phyloP scores from a whole-genome alignment of 1,139 yeast genomes.

The Blastobotrys ciferrii region DNA sequence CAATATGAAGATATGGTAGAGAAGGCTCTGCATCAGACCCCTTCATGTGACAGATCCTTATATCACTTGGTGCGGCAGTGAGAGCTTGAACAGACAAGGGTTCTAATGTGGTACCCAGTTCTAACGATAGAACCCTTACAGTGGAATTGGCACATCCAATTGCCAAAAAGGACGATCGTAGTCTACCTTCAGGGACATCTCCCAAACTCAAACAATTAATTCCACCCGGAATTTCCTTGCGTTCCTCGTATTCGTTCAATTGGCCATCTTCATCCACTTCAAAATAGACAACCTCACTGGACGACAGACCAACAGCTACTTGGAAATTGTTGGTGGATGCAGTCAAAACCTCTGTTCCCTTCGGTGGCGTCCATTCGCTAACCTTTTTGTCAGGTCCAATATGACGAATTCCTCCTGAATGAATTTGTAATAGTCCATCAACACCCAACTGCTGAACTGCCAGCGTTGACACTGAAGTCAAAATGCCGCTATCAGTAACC shows the following conservation, averaged over 20 bases:
- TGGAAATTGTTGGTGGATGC: slow-evolving; percentile 69
- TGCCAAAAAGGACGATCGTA: slow-evolving; percentile 57
- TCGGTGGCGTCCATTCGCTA: slow-evolving; percentile 83
- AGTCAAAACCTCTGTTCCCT: slow-evolving; percentile 50
- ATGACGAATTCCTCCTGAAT: slow-evolving; percentile 70
- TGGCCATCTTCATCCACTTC: slow-evolving; percentile 68
- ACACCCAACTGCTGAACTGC: slow-evolving; percentile 69
- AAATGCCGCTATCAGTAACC: slow-evolving; percentile 63
- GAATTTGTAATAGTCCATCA: slow-evolving; percentile 67
- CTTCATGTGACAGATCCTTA: slow-evolving; percentile 46
- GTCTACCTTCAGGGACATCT: slow-evolving; percentile 47
- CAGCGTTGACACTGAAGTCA: slow-evolving; percentile 58
- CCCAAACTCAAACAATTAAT: slow-evolving; percentile 59
- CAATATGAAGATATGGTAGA: slow-evolving; percentile 59
- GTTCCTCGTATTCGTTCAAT: slow-evolving; percentile 66
- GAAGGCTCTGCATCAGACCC: slow-evolving; percentile 25
- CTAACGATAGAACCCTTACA: slow-evolving; percentile 66
- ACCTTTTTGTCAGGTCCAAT: slow-evolving; percentile 43
- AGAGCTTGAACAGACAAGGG: slow-evolving; percentile 65
- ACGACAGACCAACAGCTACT: slow-evolving; percentile 66
- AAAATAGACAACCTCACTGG: slow-evolving; percentile 75
- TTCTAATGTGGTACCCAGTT: slow-evolving; percentile 61
- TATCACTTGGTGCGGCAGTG: slow-evolving; percentile 54
- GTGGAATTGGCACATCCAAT: slow-evolving; percentile 74
- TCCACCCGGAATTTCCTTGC: slow-evolving; percentile 51